These are phyloP conservation scores for Naganishia friedmannii DNA, from an alignment of 768 basidiomycete species.

Conservation along the genomic window DNA sequence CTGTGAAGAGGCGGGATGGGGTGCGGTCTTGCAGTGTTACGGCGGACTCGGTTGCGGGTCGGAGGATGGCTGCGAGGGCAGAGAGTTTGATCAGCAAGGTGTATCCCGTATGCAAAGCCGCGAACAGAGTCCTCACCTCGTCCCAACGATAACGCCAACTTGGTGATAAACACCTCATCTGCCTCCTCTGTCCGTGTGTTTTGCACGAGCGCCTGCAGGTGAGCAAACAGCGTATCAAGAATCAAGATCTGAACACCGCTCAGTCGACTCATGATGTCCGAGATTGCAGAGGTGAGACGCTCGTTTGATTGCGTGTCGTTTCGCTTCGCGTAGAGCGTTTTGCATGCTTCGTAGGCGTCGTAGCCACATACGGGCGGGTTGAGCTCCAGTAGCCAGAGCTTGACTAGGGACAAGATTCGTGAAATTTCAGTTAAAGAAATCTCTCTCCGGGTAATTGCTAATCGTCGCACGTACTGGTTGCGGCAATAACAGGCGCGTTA, in stretches of 20 bases:
- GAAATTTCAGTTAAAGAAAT: neutral
- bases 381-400: slow-evolving; percentile 87
- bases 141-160: slow-evolving; percentile 81
- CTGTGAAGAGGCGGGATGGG: slow-evolving; percentile 75
- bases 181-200: slow-evolving; percentile 67
- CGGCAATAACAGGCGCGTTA: slow-evolving; percentile 82
- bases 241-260: slow-evolving; percentile 78
- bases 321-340: slow-evolving; percentile 74
- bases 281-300: slow-evolving; percentile 62
- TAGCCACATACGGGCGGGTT: slow-evolving; percentile 79
- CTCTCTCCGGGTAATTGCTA: neutral
- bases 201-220: slow-evolving; percentile 69
- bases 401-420: slow-evolving; percentile 54
- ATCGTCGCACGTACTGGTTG: slow-evolving; percentile 50
- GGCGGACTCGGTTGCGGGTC: slow-evolving; percentile 77
- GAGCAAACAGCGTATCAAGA: slow-evolving; percentile 71
- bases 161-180: slow-evolving; percentile 76
- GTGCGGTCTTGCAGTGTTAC: slow-evolving; percentile 89
- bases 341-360: slow-evolving; percentile 88
- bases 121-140: too few species aligned
- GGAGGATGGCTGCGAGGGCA: slow-evolving; percentile 63
- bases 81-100: neutral
- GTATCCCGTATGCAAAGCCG: too few species aligned
- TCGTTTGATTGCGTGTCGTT: slow-evolving; percentile 56
- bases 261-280: slow-evolving; percentile 64